Base-by-base conservation (phyloP, 331 rosid genomes). In the Rosa hybrid region DNA sequence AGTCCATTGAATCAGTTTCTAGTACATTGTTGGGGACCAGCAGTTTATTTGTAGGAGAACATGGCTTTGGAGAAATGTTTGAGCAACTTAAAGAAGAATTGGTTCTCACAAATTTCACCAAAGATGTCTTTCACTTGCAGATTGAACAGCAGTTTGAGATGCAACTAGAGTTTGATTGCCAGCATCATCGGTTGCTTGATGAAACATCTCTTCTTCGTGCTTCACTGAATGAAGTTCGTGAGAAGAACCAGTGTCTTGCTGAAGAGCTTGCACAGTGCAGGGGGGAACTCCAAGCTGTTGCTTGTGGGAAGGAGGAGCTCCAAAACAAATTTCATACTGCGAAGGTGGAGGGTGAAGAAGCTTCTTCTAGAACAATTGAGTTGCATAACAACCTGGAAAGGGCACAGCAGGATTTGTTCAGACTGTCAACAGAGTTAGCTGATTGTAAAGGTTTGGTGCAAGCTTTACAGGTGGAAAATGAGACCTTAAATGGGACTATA, bases 1-100 rank as follows among this genome's bases (percentile, higher is more conserved):
- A 91, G 78, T 84, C 90, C 75, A 86, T 91, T 79, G 85, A 78
- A 64, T 69, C 65, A 12, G 84, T 67, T 83, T 79, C 92, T 79
- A 81, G 79, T 78, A 53, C 79, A 12, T 83, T 74, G 81, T 78
- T 79, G 56, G 78, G 83, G 81, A 71, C 78, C 76, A 62, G 81
- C 46, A 63, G 69, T 83, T 57, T 79, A 71, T 69, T 45, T 76
- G 46, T 59, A 82, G 74, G 83, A 56, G 88, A 87, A 63, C 8
- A 71, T 78, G 83, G 77, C 50, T 77, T 83, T 89, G 50, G 65
- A 54, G 84, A 89, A 79, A 81, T 83, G 45, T 86, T 90, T 64
- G 90, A 89, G 88, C 88, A 83, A 72, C 86, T 96, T 56, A 90
- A 88, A 86, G 99, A 95, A 86, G 94, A 96, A 83, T 73, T 96